These are phyloP conservation scores for Komagataea norvegica DNA, from an alignment of 1,139 yeast genomes.

Conservation along the genomic window DNA sequence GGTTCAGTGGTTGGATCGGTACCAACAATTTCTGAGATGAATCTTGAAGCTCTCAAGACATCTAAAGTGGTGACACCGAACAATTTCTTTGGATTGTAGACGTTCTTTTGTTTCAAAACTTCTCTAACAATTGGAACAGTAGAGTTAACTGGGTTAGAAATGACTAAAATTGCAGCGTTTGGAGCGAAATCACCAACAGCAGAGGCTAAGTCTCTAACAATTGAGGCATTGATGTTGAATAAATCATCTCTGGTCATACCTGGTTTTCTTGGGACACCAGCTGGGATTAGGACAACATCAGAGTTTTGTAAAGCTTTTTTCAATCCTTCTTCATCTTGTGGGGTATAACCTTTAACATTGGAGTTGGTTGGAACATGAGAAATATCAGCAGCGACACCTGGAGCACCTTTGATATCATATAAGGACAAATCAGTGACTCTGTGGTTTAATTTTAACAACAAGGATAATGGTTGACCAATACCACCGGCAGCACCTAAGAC, in stretches of 20 bases:
- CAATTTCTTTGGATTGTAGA: constrained; percentile 84
- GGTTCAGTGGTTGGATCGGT: constrained; percentile 69
- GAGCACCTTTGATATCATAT: constrained; percentile 90
- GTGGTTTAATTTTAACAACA: constrained; percentile 81
- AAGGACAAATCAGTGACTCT: constrained; percentile 81
- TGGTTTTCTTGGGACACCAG: constrained; percentile 99
- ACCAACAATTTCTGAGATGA: constrained; percentile 52
- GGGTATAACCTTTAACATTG: constrained; percentile 74
- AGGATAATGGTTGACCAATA: constrained; percentile 96
- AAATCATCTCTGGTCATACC: constrained; percentile 99
- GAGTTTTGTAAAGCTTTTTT: constrained; percentile 71
- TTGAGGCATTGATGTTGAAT: constrained; percentile 95
- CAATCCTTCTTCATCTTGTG: constrained; percentile 76
- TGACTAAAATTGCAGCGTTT: constrained; percentile 79
- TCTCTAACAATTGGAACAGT: constrained; percentile 98
- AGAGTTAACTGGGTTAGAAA: constrained; percentile 97
- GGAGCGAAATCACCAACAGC: constrained; percentile 86
- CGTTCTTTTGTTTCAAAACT: constrained; percentile 80
- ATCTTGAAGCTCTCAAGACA: constrained; percentile 89
- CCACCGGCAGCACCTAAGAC: constrained; percentile 98
- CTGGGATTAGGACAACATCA: constrained; percentile 91
- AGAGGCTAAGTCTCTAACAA: constrained; percentile 87
- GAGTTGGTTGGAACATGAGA: constrained; percentile 93
- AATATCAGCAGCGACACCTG: constrained; percentile 96
- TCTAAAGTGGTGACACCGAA: constrained; percentile 98